These are phyloP conservation scores for Bullera alba DNA, from an alignment of 768 basidiomycete genomes.

Conservation along the genomic window DNA sequence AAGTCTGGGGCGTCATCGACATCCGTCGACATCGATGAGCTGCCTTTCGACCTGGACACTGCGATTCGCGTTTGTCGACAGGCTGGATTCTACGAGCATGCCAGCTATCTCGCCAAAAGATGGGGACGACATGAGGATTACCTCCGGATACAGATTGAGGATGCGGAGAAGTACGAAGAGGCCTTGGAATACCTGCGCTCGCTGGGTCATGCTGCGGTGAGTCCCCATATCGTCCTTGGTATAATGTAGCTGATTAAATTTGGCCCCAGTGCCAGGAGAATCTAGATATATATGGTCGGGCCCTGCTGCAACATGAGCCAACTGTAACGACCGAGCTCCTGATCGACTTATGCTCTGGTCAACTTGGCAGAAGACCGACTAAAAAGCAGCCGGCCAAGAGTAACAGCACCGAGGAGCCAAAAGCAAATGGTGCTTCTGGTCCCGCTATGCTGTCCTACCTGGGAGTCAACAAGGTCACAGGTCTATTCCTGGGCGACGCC, in stretches of 20 bases:
- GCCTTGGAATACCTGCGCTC: slow-evolving; percentile 73
- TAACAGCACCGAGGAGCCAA: slow-evolving; percentile 4
- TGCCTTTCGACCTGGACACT: slow-evolving; percentile 94
- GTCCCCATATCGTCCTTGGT: too few species aligned
- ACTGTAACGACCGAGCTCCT: slow-evolving; percentile 83
- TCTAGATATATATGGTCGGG: slow-evolving; percentile 77
- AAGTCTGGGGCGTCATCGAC: slow-evolving; percentile 41
- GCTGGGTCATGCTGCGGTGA: slow-evolving; percentile 69
- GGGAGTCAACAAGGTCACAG: slow-evolving; percentile 59
- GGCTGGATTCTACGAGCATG: slow-evolving; percentile 92
- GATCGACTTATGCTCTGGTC: slow-evolving; percentile 80
- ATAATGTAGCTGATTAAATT: slow-evolving; percentile 3
- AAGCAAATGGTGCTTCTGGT: slow-evolving; percentile 27
- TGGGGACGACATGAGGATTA: slow-evolving; percentile 90
- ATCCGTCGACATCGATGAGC: slow-evolving; percentile 51
- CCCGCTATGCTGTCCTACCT: slow-evolving; percentile 75
- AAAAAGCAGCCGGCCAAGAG: slow-evolving; percentile 30
- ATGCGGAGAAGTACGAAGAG: slow-evolving; percentile 71
- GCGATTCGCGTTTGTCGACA: slow-evolving; percentile 95
- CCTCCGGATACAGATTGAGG: slow-evolving; percentile 87
- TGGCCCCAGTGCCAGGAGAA: slow-evolving; percentile 65
- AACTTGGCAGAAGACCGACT: slow-evolving; percentile 48
- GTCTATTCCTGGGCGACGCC: slow-evolving; percentile 39
- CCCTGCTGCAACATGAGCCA: slow-evolving; percentile 72
- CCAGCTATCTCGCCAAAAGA: slow-evolving; percentile 83